A percentile compares a stretch with the other conserved stretches of the same genome.
Conservation (phyloP, 352 stramenopile genomes). For the Pythium plurisporium region DNA sequence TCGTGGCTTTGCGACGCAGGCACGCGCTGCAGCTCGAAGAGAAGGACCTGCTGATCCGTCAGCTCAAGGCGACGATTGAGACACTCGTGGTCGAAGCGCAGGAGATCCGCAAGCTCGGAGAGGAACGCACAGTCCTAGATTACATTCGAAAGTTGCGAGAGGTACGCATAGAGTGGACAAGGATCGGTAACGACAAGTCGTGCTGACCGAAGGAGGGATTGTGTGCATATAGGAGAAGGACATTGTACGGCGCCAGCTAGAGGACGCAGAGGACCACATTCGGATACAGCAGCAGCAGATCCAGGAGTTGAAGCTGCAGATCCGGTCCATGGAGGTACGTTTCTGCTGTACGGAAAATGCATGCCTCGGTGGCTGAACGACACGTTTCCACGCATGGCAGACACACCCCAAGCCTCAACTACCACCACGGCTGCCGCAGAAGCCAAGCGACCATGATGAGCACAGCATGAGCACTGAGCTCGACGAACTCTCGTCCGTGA, state of each 20-base stretch:
- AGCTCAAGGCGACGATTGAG: constrained; percentile 81
- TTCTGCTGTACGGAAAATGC: too few species aligned
- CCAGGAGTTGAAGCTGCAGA: constrained; percentile 69
- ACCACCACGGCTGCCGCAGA: not conserved
- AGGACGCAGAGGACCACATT: constrained; percentile 77
- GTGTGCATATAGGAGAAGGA: constrained; percentile 44
- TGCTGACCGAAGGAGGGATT: too few species aligned
- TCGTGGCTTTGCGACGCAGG: constrained; percentile 15
- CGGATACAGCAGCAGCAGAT: constrained; percentile 71
- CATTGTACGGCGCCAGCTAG: constrained; percentile 55
- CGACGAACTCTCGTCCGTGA: not conserved
- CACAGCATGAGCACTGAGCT: not conserved
- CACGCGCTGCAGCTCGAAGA: constrained; percentile 68
- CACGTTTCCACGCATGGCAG: too few species aligned
- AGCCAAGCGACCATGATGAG: not conserved
- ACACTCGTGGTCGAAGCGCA: constrained; percentile 64
- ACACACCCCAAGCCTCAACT: too few species aligned
- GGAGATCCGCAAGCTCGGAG: constrained; percentile 72
- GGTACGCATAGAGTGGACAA: constrained; percentile 25
- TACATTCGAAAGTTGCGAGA: constrained; percentile 82
- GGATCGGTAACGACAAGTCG: too few species aligned
- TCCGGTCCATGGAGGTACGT: constrained; percentile 37
- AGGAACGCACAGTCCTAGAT: constrained; percentile 75
- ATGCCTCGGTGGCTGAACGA: too few species aligned
- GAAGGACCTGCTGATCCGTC: constrained; percentile 73